These are phyloP conservation scores for Mycena filopes DNA, from an alignment of 768 basidiomycete genomes.

Conservation along the genomic window DNA sequence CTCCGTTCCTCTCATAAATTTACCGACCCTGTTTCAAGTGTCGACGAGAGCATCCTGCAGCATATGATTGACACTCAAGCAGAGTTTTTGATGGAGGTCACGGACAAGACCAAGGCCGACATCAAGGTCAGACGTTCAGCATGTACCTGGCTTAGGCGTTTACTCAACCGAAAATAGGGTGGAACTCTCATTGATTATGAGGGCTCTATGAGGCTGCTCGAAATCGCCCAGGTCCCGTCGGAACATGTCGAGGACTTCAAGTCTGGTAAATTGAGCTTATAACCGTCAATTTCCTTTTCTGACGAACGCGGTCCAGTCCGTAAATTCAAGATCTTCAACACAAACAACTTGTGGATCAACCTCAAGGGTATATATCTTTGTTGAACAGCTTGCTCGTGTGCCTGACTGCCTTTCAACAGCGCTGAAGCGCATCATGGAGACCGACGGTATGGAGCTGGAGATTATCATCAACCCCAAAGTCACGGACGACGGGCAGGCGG, in stretches of 20 bases:
- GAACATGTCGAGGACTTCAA: slow-evolving; percentile 97
- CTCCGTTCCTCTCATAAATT: slow-evolving; percentile 5
- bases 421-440: slow-evolving; percentile 90
- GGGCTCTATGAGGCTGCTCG: slow-evolving; percentile 86
- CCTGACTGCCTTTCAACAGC: slow-evolving; percentile 53
- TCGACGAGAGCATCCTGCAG: slow-evolving; percentile 85
- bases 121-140: slow-evolving; percentile 49
- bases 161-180: slow-evolving; percentile 54
- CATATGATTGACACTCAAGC: slow-evolving; percentile 86
- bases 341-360: slow-evolving; percentile 86
- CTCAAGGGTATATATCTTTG: slow-evolving; percentile 64
- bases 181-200: slow-evolving; percentile 94
- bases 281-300: slow-evolving; percentile 8
- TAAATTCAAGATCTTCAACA: slow-evolving; percentile 96
- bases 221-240: slow-evolving; percentile 93
- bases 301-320: slow-evolving; percentile 55
- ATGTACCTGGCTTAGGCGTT: not conserved
- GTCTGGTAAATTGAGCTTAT: slow-evolving; percentile 55
- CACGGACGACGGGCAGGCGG: slow-evolving; percentile 85
- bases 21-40: slow-evolving; percentile 50
- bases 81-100: slow-evolving; percentile 96
- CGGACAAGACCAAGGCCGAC: slow-evolving; percentile 96
- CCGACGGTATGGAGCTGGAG: slow-evolving; percentile 88
- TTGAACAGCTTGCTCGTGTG: not conserved
- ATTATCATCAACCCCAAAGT: slow-evolving; percentile 95